phyloP scores from a whole-genome alignment of 2,329 filamentous ascomycete genomes.

The Ramularia collo-cygni region DNA sequence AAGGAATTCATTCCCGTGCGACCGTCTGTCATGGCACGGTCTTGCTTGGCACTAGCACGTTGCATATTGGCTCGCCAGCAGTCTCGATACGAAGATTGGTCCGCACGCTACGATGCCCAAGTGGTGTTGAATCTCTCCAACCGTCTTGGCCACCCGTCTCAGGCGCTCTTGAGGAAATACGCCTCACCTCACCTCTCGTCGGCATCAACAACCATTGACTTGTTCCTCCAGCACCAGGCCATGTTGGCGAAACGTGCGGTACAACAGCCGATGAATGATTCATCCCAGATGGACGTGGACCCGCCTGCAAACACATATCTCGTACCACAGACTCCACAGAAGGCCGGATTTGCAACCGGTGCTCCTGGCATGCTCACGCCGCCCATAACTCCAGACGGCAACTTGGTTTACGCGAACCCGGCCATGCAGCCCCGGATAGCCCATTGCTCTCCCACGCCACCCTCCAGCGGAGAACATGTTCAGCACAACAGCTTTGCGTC shows the following conservation, averaged over 20 bases:
- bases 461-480: slow-evolving; percentile 24
- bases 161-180: slow-evolving; percentile 63
- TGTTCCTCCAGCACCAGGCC: slow-evolving; percentile 57
- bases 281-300: slow-evolving; percentile 22
- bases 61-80: slow-evolving; percentile 79
- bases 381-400: slow-evolving; percentile 68
- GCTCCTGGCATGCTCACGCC: slow-evolving; percentile 75
- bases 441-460: slow-evolving; percentile 29
- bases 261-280: slow-evolving; percentile 20
- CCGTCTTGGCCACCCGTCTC: slow-evolving; percentile 59
- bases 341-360: slow-evolving; percentile 59
- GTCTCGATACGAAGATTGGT: slow-evolving; percentile 66
- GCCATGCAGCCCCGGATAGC: slow-evolving; percentile 20
- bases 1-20: slow-evolving; percentile 92
- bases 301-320: slow-evolving; percentile 37
- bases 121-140: slow-evolving; percentile 60
- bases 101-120: slow-evolving; percentile 60
- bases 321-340: slow-evolving; percentile 73
- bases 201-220: slow-evolving; percentile 58
- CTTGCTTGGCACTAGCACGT: slow-evolving; percentile 76
- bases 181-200: slow-evolving; percentile 58
- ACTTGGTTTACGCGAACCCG: slow-evolving; percentile 18
- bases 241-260: slow-evolving; percentile 29
- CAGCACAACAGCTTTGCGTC: slow-evolving; percentile 17
- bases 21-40: slow-evolving; percentile 83